Base-by-base conservation (phyloP, 1,284 basidiomycete genomes). In the Meira miltonrushii region DNA sequence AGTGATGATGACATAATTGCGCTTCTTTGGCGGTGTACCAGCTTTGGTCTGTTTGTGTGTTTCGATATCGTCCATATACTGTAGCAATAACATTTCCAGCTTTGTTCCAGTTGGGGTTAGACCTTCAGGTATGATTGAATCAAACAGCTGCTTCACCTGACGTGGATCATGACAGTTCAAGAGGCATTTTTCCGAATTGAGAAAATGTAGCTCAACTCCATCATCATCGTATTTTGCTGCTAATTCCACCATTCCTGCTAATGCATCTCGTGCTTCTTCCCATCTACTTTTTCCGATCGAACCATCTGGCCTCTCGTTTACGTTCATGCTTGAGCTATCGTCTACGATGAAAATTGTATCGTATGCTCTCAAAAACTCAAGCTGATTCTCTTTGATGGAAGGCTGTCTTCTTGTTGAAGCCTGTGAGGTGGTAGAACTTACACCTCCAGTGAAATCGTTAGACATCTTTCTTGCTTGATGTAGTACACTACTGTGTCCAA, bases 291-390 rank as follows among this genome's bases (percentile, higher is more conserved):
- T 48, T 2, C 61, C 64, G 6, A 62, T 62, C 1, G 54, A 52
- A 15, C 63, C 63, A 49, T 65, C 63, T 13, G 57, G 61, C 40
- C 39, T 52, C 19, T 62, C 55, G 39, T 64, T 61, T 23, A 62
- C 52, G 9, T 68, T 38, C 70, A 72, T 72, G 11, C 57, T 61
- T 3, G 62, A 62, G 11, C 50, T 55, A 44, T 72, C 70, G 55
- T 72, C 70, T 11, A 71, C 56, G 15, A 72, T 58, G 39, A 72
- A 59, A 44, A 71, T 58, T 9, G 64, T 67, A 57, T 71, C 63
- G 19, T 54, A 68, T 2, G 44, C 19, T 17, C 38, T 23, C 38
- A 62, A 50, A 33, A 61, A 41, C 10, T 59, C 54, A 13, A 68
- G 46, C 15, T 43, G 52, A 37, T 66, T 61, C 39, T 66, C 64